These are phyloP conservation scores for Cucurbita argyrosperma DNA, from an alignment of 306 rosid species.

Conservation along the genomic window DNA sequence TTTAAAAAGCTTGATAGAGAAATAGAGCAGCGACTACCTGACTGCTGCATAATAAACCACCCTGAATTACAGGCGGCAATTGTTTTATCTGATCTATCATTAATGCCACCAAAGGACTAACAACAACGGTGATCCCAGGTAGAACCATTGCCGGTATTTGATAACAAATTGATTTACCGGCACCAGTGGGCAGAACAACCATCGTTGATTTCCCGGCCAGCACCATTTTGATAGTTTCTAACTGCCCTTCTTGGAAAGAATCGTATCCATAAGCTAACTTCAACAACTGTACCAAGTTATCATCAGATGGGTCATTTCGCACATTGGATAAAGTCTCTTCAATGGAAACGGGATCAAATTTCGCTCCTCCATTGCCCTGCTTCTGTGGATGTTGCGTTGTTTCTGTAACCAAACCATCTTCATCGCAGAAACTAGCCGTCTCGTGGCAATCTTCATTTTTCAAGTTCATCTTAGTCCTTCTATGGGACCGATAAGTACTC, in stretches of 20 bases:
- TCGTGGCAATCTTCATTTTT: conserved; percentile 12
- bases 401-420: conserved; percentile 23
- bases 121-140: conserved; percentile 72
- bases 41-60: conserved; percentile 62
- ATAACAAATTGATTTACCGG: conserved; percentile 88
- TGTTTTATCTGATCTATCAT: conserved; percentile 87
- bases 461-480: conserved; percentile 24
- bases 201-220: conserved; percentile 55
- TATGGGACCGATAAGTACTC: conserved; percentile 19
- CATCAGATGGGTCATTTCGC: conserved; percentile 42
- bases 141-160: conserved; percentile 70
- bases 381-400: conserved; percentile 15
- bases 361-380: conserved; percentile 16
- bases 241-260: conserved; percentile 71
- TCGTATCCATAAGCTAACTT: conserved; percentile 45
- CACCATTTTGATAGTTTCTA: conserved; percentile 65
- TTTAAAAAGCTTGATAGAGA: not conserved
- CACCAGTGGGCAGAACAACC: conserved; percentile 89
- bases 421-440: conserved; percentile 18
- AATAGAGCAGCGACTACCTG: conserved; percentile 35
- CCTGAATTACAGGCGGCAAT: conserved; percentile 57
- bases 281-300: conserved; percentile 51
- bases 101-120: conserved; percentile 80
- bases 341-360: conserved; percentile 15
- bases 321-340: conserved; percentile 34